Conservation (phyloP, 2,329 filamentous ascomycete species). For the Ambrosiella xylebori region DNA sequence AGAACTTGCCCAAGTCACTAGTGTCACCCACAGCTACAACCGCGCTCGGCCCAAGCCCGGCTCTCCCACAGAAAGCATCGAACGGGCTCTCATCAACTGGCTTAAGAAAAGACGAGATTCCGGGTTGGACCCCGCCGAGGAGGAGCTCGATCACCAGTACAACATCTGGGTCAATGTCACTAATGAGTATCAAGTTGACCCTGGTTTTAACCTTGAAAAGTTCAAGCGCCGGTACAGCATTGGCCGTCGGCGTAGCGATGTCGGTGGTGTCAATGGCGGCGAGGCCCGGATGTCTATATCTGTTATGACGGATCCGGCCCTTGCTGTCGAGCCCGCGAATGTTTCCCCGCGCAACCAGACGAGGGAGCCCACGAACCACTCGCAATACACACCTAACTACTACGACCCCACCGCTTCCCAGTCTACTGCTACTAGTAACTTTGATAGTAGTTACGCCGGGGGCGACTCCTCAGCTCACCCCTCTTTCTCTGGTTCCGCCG, state of each 20-base stretch:
- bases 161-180: too few relatives aligned
- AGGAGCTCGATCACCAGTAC: too few relatives aligned
- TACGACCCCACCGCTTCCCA: constrained; percentile 2
- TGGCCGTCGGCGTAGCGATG: too few relatives aligned
- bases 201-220: too few relatives aligned
- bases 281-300: constrained; percentile 42
- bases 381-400: constrained; percentile 1
- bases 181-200: too few relatives aligned
- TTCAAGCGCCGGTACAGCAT: too few relatives aligned
- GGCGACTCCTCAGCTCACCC: neutral
- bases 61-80: too few relatives aligned
- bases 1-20: constrained; percentile 40
- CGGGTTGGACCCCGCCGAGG: too few relatives aligned
- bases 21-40: constrained; percentile 15
- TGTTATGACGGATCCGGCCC: constrained; percentile 20
- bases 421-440: neutral
- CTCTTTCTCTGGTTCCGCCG: constrained; percentile 38
- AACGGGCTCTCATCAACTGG: too few relatives aligned
- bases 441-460: neutral
- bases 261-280: constrained; percentile 17
- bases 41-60: constrained; percentile 47
- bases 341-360: neutral
- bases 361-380: neutral
- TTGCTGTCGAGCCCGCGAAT: constrained; percentile 15
- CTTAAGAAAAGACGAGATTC: too few relatives aligned